Percentiles rank a stretch among this genome's conserved stretches.
phyloP scores from a whole-genome alignment of 371 early-diverging fungal species.

The Mortierella sp. region DNA sequence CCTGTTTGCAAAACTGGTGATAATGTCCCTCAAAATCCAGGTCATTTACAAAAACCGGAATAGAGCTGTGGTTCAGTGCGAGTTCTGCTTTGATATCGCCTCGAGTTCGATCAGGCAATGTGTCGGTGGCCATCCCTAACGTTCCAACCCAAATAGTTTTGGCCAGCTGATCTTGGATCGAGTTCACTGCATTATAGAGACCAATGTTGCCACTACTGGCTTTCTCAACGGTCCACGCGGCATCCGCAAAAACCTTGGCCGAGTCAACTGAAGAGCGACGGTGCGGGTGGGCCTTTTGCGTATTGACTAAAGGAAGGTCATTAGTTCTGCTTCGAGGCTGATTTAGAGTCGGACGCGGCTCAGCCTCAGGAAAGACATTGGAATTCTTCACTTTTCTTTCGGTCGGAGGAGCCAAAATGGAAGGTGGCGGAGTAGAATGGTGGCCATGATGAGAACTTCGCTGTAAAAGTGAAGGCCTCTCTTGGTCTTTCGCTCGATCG shows the following conservation, averaged over 20 bases:
- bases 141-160: slow-evolving; percentile 83
- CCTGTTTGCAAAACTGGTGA: slow-evolving; percentile 95
- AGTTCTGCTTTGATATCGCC: slow-evolving; percentile 72
- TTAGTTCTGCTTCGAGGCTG: slow-evolving; percentile 45
- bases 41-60: slow-evolving; percentile 91
- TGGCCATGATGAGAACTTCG: slow-evolving; percentile 36
- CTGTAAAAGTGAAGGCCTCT: slow-evolving; percentile 22
- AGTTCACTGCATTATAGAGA: slow-evolving; percentile 87
- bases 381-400: slow-evolving; percentile 11
- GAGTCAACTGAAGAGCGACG: slow-evolving; percentile 60
- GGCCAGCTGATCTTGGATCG: slow-evolving; percentile 67
- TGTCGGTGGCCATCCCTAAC: slow-evolving; percentile 80
- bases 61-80: slow-evolving; percentile 68
- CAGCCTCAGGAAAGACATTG: slow-evolving; percentile 40
- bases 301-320: slow-evolving; percentile 21
- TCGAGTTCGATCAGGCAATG: slow-evolving; percentile 69
- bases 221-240: slow-evolving; percentile 77
- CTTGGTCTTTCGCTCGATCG: slow-evolving; percentile 39
- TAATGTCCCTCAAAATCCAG: slow-evolving; percentile 87
- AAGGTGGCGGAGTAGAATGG: slow-evolving; percentile 26
- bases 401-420: slow-evolving; percentile 36
- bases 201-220: slow-evolving; percentile 89
- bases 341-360: slow-evolving; percentile 27
- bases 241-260: slow-evolving; percentile 63
- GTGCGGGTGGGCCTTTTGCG: slow-evolving; percentile 6